Evolutionary conservation across 768 basidiomycete species (phyloP), one percentile per base, ranked within the genome.

Genomic region (Lentinus tigrinus): DNA sequence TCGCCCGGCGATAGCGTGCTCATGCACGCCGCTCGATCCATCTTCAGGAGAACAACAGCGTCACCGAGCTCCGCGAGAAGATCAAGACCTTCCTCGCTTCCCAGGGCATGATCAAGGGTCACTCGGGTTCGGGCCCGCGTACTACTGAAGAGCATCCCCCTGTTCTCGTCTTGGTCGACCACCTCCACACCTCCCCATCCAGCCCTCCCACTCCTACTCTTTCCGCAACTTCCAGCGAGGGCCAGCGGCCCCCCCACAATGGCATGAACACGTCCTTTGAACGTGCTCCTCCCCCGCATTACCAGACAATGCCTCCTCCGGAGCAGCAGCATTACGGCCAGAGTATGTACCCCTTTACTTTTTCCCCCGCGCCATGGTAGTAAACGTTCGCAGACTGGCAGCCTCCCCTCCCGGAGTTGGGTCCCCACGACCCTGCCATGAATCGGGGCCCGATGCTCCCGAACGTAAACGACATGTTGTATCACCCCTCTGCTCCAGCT

Each of bases 101-200:
- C 0, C 89, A 92, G 70, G 91, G 91, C 47, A 90, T 92, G 89
- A 92, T 93, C 73, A 93, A 93, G 73, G 91, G 91, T 27, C 90
- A 92, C 66, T 88, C 91, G 19, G 87, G 87, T 55, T 75, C 86
- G 26, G 85, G 83, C 2, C 78, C 87, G 19, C 84, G 86, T 43
- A 72, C 76, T 21, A 66, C 76, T 36, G 86, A 86, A 2, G 81
- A 80, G 17, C 85, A 84, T 34, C 80, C 78, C 14, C 80, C 79
- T 44, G 77, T 86, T 56, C 77, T 90, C 61, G 71, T 76, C 65
- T 73, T 88, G 67, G 64, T 74, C 61, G 75, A 78, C 37, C 77
- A 76, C 52, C 66, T 74, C 40, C 78, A 75, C 58, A 60, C 67
- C 13, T 67, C 66, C 17, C 77, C 78, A 2, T 77, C 79, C 56